Base-by-base conservation (phyloP, 1,284 basidiomycete species). In the Apiotrichum domesticum region DNA sequence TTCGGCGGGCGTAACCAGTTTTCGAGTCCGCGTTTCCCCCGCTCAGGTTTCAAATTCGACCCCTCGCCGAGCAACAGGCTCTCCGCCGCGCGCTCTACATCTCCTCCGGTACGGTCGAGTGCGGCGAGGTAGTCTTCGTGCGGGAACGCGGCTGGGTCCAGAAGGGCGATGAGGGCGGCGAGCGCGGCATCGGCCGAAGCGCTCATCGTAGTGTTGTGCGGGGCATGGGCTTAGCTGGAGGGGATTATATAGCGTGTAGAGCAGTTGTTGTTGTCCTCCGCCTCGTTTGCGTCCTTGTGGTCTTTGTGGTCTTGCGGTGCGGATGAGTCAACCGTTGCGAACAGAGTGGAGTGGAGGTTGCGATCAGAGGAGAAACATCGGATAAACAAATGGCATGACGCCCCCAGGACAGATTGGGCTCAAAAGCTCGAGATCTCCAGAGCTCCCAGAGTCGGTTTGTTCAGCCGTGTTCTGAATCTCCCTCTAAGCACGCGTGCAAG, bases 71-170 rank as follows among this genome's bases (percentile, higher is more conserved):
- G 15, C 4, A 83, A 64, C 39, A 78, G 60, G 32, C 74, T 66
- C 35, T 83, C 85, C 1, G 76, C 76, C 0, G 90, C 84, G 29
- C 72, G 75, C 52, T 81, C 72, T 6, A 84, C 81, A 67, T 90
- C 78, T 10, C 88, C 88, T 39, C 83, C 73, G 39, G 78, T 79
- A 47, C 79, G 69, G 5, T 84, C 76, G 3, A 93, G 79, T 0
- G 86, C 81, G 49, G 86, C 82, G 6, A 90, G 73, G 6, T 67
- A 69, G 35, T 63, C 55, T 10, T 67, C 68, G 11, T 59, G 45
- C 0, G 70, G 58, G 57, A 65, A 75, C 1, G 65, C 56, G 6
- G 70, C 61, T 2, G 75, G 75, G 41, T 72, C 72, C 43, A 77
- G 66, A 15, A 75, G 53, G 0, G 70, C 66, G 1, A 66, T 64